phyloP scores from a whole-genome alignment of 192 early-diverging fungal genomes.

The Umbelopsis sp. region DNA sequence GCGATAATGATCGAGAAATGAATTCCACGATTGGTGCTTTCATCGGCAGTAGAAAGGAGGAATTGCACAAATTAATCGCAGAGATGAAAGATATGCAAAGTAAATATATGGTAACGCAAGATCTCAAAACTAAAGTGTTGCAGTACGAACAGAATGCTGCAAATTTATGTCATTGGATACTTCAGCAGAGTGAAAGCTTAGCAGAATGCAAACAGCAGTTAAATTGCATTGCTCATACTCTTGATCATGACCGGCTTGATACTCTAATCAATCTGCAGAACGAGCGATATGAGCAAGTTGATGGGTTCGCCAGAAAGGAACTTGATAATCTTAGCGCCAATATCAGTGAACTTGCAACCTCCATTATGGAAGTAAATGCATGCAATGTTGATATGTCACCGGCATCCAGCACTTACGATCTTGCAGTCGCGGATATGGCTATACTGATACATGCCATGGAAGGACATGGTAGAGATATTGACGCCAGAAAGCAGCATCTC shows the following conservation, averaged over 20 bases:
- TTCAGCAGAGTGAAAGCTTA: conserved; percentile 5
- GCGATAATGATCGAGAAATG: neutral
- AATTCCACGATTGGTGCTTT: conserved; percentile 1
- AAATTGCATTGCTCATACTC: neutral
- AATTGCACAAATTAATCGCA: neutral
- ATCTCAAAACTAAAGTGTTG: neutral
- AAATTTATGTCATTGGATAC: conserved; percentile 7
- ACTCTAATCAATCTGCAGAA: neutral
- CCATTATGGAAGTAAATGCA: neutral
- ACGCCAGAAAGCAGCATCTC: conserved; percentile 4
- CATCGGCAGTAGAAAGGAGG: neutral
- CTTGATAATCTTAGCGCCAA: conserved; percentile 3
- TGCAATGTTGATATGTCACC: conserved; percentile 16
- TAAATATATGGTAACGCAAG: neutral
- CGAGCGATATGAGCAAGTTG: neutral
- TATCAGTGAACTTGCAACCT: neutral
- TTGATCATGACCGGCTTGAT: conserved; percentile 7
- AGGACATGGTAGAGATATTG: conserved; percentile 10
- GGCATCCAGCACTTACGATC: neutral
- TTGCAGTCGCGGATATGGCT: conserved; percentile 10
- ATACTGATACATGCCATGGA: conserved; percentile 10
- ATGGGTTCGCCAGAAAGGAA: neutral
- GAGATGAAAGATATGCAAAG: neutral
- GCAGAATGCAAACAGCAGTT: neutral
- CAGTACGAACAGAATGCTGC: conserved; percentile 7